Evolutionary conservation across 768 basidiomycete species (phyloP).

Genomic region (Rossbeevera mucosa): DNA sequence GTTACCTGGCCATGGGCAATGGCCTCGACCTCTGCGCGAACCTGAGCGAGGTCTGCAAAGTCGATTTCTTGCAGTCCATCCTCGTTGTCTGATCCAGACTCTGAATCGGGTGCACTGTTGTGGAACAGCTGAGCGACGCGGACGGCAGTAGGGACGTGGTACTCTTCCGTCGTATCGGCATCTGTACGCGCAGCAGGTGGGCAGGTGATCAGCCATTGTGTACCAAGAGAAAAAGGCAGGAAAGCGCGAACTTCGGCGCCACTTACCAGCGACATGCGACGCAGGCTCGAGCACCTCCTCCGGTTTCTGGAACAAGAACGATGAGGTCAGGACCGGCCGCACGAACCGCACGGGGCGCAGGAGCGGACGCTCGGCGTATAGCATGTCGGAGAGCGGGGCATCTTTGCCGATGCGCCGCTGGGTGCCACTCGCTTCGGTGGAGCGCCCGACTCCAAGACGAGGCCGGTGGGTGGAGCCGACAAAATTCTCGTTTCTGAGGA

Average conservation of each 20-base stretch:
- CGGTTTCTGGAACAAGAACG: conserved; percentile 45
- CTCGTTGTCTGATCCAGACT: conserved; percentile 30
- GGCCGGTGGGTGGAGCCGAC: neutral
- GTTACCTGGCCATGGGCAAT: conserved; percentile 4
- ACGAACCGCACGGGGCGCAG: conserved; percentile 71
- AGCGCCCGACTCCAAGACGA: neutral
- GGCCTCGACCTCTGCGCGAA: conserved; percentile 41
- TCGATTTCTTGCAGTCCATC: conserved; percentile 56
- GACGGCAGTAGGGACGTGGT: conserved; percentile 68
- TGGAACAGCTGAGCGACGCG: conserved; percentile 61
- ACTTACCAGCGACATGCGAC: conserved; percentile 47
- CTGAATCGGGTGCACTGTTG: conserved; percentile 14
- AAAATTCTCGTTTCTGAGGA: neutral
- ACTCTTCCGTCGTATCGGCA: conserved; percentile 40
- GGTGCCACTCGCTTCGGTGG: no score
- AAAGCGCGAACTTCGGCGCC: neutral
- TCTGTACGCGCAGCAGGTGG: neutral
- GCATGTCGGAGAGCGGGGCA: conserved; percentile 50
- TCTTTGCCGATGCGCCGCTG: conserved; percentile 22
- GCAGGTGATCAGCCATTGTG: conserved; percentile 1
- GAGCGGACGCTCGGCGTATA: conserved; percentile 55
- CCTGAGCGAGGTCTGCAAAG: conserved; percentile 53
- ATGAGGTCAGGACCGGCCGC: conserved; percentile 46
- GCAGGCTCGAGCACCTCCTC: conserved; percentile 59
- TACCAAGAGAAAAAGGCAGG: neutral